phyloP scores from a whole-genome alignment of 768 basidiomycete genomes.

The Cubamyces sp. region DNA sequence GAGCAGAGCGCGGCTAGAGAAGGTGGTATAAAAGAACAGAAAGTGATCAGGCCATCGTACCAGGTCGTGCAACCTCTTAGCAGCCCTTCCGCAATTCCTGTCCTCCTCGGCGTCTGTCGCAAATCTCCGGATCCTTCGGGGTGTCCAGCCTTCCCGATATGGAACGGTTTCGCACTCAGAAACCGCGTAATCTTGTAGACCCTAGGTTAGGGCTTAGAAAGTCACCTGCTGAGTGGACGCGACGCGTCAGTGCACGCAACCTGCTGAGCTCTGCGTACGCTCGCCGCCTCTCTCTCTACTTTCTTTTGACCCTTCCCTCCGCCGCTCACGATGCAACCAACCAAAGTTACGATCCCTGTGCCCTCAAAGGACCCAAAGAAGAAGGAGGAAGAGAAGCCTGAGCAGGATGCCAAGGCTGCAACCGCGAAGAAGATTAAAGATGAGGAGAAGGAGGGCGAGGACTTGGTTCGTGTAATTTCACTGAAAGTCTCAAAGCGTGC shows the following conservation, averaged over 20 bases:
- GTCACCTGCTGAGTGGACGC: conserved; percentile 23
- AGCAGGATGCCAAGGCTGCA: conserved; percentile 50
- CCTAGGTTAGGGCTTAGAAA: conserved; percentile 10
- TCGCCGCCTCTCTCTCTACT: conserved; percentile 20
- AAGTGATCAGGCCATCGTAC: conserved; percentile 21
- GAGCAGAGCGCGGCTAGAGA: neutral
- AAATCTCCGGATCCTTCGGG: neutral
- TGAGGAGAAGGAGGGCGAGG: conserved; percentile 58
- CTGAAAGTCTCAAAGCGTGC: neutral
- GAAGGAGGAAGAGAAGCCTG: conserved; percentile 56
- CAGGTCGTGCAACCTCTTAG: conserved; percentile 14
- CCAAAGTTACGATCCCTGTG: conserved; percentile 62
- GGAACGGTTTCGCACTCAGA: neutral
- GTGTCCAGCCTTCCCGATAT: neutral
- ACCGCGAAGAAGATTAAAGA: conserved; percentile 39
- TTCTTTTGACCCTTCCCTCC: conserved; percentile 5
- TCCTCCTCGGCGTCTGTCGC: conserved; percentile 5
- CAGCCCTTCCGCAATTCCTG: conserved; percentile 7
- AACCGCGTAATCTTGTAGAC: conserved; percentile 20
- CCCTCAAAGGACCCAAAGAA: conserved; percentile 78
- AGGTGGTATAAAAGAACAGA: conserved; percentile 3
- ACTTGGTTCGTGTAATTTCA: conserved; percentile 64
- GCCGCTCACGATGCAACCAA: conserved; percentile 47
- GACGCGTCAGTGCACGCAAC: conserved; percentile 24
- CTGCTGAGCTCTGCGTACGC: conserved; percentile 8